Conservation (phyloP, 23 red algal species). For the Gracilaria gracilis region DNA sequence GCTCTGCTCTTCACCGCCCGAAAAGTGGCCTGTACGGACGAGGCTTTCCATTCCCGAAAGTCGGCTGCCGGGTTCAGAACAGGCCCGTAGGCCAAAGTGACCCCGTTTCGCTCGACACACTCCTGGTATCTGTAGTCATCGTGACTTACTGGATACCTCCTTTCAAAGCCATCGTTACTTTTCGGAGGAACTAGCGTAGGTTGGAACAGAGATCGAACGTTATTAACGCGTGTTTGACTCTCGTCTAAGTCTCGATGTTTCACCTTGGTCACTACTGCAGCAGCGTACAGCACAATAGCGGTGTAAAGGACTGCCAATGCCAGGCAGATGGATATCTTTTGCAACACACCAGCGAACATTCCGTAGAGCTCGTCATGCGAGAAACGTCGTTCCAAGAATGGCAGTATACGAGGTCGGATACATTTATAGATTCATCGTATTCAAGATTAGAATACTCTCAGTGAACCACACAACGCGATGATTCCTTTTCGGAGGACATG, state of each 20-base stretch:
- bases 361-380: neutral
- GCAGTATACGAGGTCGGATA: neutral
- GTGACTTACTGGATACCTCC: neutral
- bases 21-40: neutral
- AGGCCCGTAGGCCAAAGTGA: neutral
- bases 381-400: neutral
- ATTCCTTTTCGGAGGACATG: neutral
- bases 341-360: neutral
- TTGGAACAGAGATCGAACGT: neutral
- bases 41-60: conserved; percentile 1
- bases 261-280: neutral
- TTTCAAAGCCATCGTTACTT: neutral
- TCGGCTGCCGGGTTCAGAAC: neutral
- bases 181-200: neutral
- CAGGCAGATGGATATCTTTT: neutral
- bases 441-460: neutral
- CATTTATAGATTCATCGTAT: neutral
- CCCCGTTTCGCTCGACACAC: neutral
- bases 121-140: conserved; percentile 5
- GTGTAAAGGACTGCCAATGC: neutral
- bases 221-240: neutral
- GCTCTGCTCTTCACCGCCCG: neutral
- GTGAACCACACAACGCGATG: neutral
- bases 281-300: neutral
- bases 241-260: neutral